phyloP scores from a whole-genome alignment of 139 green algal genomes.

The Astrephomene gubernaculifera region DNA sequence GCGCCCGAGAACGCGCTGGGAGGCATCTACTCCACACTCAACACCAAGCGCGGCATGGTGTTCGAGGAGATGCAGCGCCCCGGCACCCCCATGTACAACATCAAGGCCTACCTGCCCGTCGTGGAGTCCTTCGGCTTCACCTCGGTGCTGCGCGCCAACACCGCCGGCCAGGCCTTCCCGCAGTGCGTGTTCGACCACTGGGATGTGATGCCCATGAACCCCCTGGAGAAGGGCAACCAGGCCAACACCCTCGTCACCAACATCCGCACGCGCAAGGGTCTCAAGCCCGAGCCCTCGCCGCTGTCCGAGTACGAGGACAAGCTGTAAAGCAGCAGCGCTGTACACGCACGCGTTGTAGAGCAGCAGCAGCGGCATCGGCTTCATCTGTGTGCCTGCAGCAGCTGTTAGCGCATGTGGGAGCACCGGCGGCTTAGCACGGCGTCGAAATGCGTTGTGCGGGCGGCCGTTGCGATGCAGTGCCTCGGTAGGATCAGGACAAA shows the following conservation, averaged over 20 bases:
- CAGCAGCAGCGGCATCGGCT: slow-evolving; percentile 1
- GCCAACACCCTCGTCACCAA: slow-evolving; percentile 84
- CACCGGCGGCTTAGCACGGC: no score
- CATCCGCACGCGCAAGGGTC: slow-evolving; percentile 97
- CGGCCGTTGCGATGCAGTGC: no score
- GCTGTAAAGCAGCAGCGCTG: slow-evolving; percentile 82
- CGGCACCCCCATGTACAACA: slow-evolving; percentile 99
- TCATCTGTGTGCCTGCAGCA: not conserved
- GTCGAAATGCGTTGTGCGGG: no score
- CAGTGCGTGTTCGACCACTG: slow-evolving; percentile 98
- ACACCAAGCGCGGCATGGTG: slow-evolving; percentile 99
- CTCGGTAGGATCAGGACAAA: no score
- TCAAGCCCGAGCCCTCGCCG: slow-evolving; percentile 85
- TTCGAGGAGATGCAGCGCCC: slow-evolving; percentile 99
- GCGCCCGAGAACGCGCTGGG: slow-evolving; percentile 89
- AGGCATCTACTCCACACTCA: slow-evolving; percentile 87
- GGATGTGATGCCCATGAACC: slow-evolving; percentile 91
- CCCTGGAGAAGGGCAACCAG: slow-evolving; percentile 79
- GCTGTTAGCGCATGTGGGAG: not conserved
- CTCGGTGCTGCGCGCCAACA: slow-evolving; percentile 92
- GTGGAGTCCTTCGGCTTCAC: slow-evolving; percentile 99
- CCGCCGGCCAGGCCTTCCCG: slow-evolving; percentile 97
- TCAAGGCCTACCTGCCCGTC: slow-evolving; percentile 97
- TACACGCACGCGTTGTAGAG: no score
- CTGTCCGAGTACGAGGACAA: slow-evolving; percentile 98